phyloP scores from a whole-genome alignment of 192 early-diverging fungal genomes.

The Spizellomyces punctatus region DNA sequence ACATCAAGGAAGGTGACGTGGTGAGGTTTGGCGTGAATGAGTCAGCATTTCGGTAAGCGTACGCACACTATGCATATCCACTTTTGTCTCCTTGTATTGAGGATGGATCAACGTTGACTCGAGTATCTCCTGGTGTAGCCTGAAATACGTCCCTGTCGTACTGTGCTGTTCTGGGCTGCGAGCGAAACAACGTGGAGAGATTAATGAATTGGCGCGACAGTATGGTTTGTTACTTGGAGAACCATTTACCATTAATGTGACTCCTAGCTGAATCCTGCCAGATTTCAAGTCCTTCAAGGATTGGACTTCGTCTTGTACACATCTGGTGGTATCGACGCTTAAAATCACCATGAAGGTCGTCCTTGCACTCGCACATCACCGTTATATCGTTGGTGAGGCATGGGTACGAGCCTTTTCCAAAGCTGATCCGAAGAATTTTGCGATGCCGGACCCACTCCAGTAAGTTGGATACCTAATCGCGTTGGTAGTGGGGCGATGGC shows the following conservation, averaged over 20 bases:
- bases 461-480: background rate
- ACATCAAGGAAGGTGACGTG: slow-evolving; percentile 13
- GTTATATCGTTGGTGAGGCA: slow-evolving; percentile 8
- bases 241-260: no score
- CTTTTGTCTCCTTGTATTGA: background rate
- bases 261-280: background rate
- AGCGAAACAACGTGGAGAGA: slow-evolving; percentile 2
- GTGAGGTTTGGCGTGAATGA: slow-evolving; percentile 20
- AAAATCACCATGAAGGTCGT: slow-evolving; percentile 30
- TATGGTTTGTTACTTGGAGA: background rate
- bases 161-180: slow-evolving; percentile 25
- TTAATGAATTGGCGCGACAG: background rate
- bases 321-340: slow-evolving; percentile 15
- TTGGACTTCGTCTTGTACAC: slow-evolving; percentile 16
- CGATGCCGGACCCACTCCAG: slow-evolving; percentile 8
- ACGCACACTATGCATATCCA: background rate
- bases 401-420: slow-evolving; percentile 19
- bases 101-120: background rate
- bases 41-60: slow-evolving; percentile 17
- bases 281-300: slow-evolving; percentile 12
- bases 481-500: no score
- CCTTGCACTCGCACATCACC: slow-evolving; percentile 5
- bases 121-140: background rate
- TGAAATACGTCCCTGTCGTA: slow-evolving; percentile 13
- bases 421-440: slow-evolving; percentile 9